Evolutionary conservation across 768 basidiomycete species (phyloP), one percentile per base, ranked within the genome.

Genomic region (Termitomyces sp.): DNA sequence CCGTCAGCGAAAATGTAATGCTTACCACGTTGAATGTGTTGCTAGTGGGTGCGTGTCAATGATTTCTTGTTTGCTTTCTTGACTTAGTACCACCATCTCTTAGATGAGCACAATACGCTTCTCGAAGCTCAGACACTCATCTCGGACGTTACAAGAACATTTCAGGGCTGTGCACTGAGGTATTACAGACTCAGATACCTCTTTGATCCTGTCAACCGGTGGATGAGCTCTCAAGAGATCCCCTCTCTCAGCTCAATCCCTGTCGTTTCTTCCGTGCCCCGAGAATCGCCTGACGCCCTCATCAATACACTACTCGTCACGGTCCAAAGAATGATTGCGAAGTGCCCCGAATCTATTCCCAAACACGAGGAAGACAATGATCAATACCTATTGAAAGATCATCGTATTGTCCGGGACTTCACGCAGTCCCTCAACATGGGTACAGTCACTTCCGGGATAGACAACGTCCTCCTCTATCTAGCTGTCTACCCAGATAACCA

Each of bases 291-390:
- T 1, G 76, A 82, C 52, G 32, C 60, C 3, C 64, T 89, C 54
- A 80, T 94, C 62, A 81, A 88, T 60, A 66, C 75, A 0, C 72
- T 93, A 46, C 78, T 96, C 21, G 68, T 90, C 30, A 76, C 76
- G 32, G 78, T 87, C 21, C 93, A 95, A 63, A 71, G 76, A 21
- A 64, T 91, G 63, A 71, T 84, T 14, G 65, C 73, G 10, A 70
- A 64, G 52, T 76, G 74, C 59, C 66, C 76, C 3, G 67, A 69
- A 40, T 19, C 47, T 14, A 37, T 35, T 7, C 32, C 57, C 3
- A 57, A 67, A 44, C 55, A 60, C 19, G 67, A 72, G 50, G 70
- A 72, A 49, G 70, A 71, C n/a, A 46, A 59, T 67, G 81, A 84
- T 47, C 73, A 79, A 48, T 88, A 79, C 61, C 74, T 89, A 32